These are phyloP conservation scores for Dioscorea cayenensis DNA, from an alignment of 116 monocot species.

Conservation along the genomic window DNA sequence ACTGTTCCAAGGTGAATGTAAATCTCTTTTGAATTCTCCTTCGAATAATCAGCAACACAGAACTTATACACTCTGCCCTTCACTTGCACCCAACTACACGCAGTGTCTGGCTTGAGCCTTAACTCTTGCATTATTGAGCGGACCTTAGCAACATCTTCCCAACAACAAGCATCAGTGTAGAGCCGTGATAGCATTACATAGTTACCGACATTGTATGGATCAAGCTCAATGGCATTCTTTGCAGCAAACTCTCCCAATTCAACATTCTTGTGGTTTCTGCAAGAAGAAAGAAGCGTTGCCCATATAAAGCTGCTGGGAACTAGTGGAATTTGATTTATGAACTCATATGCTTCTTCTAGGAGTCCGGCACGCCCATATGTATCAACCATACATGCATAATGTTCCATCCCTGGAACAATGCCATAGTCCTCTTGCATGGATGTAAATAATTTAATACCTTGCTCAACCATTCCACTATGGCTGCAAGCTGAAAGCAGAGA, in stretches of 20 bases:
- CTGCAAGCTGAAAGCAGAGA: conserved; percentile 42
- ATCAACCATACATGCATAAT: conserved; percentile 42
- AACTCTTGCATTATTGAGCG: neutral
- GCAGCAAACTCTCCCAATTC: conserved; percentile 26
- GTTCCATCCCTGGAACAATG: conserved; percentile 28
- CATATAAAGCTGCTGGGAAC: conserved; percentile 29
- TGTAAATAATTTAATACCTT: conserved; percentile 23
- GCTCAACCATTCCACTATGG: conserved; percentile 37
- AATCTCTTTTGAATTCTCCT: conserved; percentile 18
- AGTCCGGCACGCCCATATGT: conserved; percentile 27
- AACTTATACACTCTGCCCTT: conserved; percentile 26
- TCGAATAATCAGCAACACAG: conserved; percentile 16
- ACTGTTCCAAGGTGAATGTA: conserved; percentile 17
- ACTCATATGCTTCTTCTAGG: conserved; percentile 26
- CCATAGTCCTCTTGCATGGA: conserved; percentile 26
- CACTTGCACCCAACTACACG: conserved; percentile 39
- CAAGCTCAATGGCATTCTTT: conserved; percentile 26
- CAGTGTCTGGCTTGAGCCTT: conserved; percentile 11
- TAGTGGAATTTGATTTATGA: conserved; percentile 30
- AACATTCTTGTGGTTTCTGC: conserved; percentile 25
- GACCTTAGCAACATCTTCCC: conserved; percentile 28
- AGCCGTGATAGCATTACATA: conserved; percentile 34
- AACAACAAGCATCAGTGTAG: conserved; percentile 21
- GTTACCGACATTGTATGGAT: conserved; percentile 27
- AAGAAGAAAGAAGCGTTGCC: conserved; percentile 39